Evolutionary conservation across 2,329 filamentous ascomycete species (phyloP).

Genomic region (Cladosporium sp.): DNA sequence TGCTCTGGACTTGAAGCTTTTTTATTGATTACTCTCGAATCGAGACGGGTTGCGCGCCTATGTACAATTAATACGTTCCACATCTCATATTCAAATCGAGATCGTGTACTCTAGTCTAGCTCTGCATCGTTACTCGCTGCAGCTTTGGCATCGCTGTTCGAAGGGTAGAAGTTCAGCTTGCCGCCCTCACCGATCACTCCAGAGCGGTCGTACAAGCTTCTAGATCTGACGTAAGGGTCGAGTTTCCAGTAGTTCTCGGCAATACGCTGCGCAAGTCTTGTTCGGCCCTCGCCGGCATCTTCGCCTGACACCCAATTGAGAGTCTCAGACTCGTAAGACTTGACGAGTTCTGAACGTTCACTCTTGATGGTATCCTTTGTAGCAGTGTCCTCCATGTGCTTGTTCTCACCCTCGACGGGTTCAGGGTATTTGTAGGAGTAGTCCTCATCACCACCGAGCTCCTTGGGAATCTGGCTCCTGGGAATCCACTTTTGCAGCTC

Average conservation of each 20-base stretch:
- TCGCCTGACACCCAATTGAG: conserved; percentile 65
- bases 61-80: not conserved
- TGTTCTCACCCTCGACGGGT: conserved; percentile 71
- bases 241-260: conserved; percentile 79
- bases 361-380: conserved; percentile 61
- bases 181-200: conserved; percentile 68
- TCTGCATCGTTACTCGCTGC: not conserved
- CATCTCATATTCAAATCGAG: not conserved
- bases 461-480: conserved; percentile 66
- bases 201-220: conserved; percentile 77
- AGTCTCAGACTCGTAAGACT: conserved; percentile 70
- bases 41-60: not conserved
- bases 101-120: not conserved
- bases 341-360: conserved; percentile 62
- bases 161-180: conserved; percentile 66
- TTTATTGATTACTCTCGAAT: not conserved
- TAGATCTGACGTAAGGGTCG: conserved; percentile 80
- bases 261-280: conserved; percentile 48
- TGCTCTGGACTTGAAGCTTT: no score
- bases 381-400: conserved; percentile 59
- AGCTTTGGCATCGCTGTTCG: not conserved
- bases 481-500: conserved; percentile 77
- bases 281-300: conserved; percentile 31
- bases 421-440: conserved; percentile 83
- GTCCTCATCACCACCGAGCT: conserved; percentile 80